Evolutionary conservation across 2,329 filamentous ascomycete species (phyloP).

Genomic region (Xylaria sp.): DNA sequence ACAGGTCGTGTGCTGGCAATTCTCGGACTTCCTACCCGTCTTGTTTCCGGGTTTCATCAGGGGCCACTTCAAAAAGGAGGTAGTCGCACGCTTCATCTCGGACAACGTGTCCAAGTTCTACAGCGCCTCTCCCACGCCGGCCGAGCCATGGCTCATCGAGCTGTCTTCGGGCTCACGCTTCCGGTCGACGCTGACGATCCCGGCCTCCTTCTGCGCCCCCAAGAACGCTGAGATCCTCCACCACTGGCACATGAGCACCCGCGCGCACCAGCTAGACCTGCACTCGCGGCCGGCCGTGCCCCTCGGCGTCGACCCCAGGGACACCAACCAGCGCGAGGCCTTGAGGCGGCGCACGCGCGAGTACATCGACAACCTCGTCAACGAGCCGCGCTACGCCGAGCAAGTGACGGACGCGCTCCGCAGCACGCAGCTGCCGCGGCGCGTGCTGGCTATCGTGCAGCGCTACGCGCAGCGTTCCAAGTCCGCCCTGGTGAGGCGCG

Average conservation of each 20-base stretch:
- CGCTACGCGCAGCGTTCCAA: constrained; percentile 55
- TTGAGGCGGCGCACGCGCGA: constrained; percentile 59
- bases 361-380: constrained; percentile 61
- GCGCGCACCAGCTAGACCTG: constrained; percentile 55
- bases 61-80: constrained; percentile 62
- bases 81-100: constrained; percentile 60
- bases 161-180: constrained; percentile 62
- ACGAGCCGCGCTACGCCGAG: constrained; percentile 61
- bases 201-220: constrained; percentile 64
- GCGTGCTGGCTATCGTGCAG: constrained; percentile 61
- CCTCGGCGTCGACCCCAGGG: constrained; percentile 62
- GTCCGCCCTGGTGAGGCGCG: constrained; percentile 63
- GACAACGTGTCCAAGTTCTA: constrained; percentile 57
- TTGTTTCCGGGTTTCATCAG: constrained; percentile 66
- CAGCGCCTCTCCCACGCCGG: constrained; percentile 30
- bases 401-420: constrained; percentile 62
- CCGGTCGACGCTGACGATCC: constrained; percentile 57
- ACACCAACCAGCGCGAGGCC: constrained; percentile 56
- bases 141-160: constrained; percentile 58
- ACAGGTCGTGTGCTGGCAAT: constrained; percentile 69
- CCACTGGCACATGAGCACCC: constrained; percentile 62
- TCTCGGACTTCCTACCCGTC: constrained; percentile 64
- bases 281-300: constrained; percentile 59
- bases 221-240: constrained; percentile 60
- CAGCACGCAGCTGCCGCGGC: constrained; percentile 59